Conservation (phyloP, 306 rosid genomes). For the Nissolia schottii region DNA sequence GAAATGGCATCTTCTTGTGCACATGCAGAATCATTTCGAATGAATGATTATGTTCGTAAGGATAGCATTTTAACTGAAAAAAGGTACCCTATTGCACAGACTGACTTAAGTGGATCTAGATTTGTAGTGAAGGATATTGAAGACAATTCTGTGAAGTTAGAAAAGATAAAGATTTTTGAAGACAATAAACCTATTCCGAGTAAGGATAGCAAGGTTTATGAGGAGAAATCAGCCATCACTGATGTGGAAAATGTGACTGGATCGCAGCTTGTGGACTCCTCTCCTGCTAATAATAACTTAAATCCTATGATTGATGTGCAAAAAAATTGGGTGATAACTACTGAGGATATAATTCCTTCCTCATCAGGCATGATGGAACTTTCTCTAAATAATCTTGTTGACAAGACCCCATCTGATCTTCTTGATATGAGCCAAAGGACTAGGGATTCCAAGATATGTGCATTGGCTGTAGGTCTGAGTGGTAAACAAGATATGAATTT, state of each 20-base stretch:
- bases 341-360: constrained; percentile 26
- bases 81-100: constrained; percentile 21
- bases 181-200: constrained; percentile 23
- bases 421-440: constrained; percentile 27
- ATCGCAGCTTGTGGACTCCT: constrained; percentile 28
- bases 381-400: constrained; percentile 20
- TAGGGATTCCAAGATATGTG: constrained; percentile 25
- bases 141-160: constrained; percentile 26
- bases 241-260: constrained; percentile 29
- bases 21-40: constrained; percentile 31
- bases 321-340: constrained; percentile 31
- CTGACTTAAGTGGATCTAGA: constrained; percentile 22
- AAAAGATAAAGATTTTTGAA: constrained; percentile 29
- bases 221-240: constrained; percentile 31
- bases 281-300: constrained; percentile 24
- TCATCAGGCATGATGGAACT: constrained; percentile 24
- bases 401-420: constrained; percentile 27
- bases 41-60: constrained; percentile 24
- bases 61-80: constrained; percentile 27
- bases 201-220: constrained; percentile 36
- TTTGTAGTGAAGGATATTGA: constrained; percentile 23
- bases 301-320: constrained; percentile 12
- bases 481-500: constrained; percentile 31
- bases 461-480: constrained; percentile 30
- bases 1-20: constrained; percentile 38